Evolutionary conservation across 495 filamentous ascomycete genomes (phyloP).

Genomic region (Lasiosphaeria ovina): DNA sequence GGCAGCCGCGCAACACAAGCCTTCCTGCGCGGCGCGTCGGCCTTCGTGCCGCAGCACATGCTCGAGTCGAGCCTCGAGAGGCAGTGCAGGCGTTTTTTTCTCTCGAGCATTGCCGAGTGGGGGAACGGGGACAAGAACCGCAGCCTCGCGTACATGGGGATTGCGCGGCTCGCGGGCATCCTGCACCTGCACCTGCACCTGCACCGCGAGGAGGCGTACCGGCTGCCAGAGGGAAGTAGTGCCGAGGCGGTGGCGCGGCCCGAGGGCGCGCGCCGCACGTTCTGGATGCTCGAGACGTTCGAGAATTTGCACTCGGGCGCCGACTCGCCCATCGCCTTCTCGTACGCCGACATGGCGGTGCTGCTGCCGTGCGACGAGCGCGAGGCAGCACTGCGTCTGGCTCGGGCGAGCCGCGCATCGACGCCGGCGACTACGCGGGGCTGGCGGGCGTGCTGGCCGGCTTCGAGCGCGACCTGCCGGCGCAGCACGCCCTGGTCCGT

Average conservation of each 20-base stretch:
- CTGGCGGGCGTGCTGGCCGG: constrained; percentile 7
- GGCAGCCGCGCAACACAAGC: background rate
- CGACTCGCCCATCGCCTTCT: constrained; percentile 35
- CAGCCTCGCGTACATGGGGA: constrained; percentile 41
- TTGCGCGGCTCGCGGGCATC: constrained; percentile 41
- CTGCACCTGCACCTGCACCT: constrained; percentile 43
- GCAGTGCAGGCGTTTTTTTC: constrained; percentile 40
- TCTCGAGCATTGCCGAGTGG: constrained; percentile 40
- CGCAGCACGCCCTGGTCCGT: constrained; percentile 23
- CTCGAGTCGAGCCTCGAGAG: constrained; percentile 39
- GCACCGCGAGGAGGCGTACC: constrained; percentile 43
- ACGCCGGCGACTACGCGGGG: constrained; percentile 28
- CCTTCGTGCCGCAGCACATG: constrained; percentile 13
- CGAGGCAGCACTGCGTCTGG: constrained; percentile 9
- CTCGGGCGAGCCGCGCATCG: background rate
- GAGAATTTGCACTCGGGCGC: constrained; percentile 39
- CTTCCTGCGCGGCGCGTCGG: background rate
- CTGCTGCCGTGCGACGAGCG: constrained; percentile 37
- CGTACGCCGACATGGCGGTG: constrained; percentile 37
- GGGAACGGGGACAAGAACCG: constrained; percentile 38
- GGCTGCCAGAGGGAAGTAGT: constrained; percentile 20
- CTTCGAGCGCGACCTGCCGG: constrained; percentile 19
- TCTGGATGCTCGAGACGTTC: constrained; percentile 41
- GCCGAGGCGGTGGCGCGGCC: constrained; percentile 16
- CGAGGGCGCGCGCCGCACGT: constrained; percentile 36